Base-by-base conservation (phyloP, 441 rosid genomes). In the Gossypium davidsonii region DNA sequence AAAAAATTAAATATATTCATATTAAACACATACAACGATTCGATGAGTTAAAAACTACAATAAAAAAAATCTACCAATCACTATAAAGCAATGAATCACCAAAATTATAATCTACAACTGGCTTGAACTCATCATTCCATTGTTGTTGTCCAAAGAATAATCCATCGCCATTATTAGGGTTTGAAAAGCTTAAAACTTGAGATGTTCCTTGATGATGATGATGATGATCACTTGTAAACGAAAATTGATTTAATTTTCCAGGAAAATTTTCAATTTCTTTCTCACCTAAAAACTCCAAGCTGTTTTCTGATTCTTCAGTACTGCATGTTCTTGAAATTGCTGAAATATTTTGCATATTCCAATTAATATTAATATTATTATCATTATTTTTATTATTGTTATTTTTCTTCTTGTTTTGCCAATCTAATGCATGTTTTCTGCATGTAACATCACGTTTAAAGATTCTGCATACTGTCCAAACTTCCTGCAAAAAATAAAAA, bases 381-480 rank as follows among this genome's bases (percentile, higher is more conserved):
- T 28, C 34, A 4, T 28, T 31, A 1, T 68, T 51, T 46, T 20
- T 57, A 56, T 0, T 15, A 20, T 44, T 65, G 46, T 65, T 44
- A 9, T 46, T 65, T 4, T 65, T 66, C 70, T 42, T 57, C 3
- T 21, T 55, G 2, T 55, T 53, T 20, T 17, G 62, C 49, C 51
- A 53, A 17, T 70, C 74, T 25, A 73, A 11, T 31, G 75, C 18
- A 52, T 17, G 39, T 28, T 73, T 82, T 57, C 67, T 82, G 21
- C 73, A 17, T 1, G 82, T 46, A 55, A 31, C 66, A 56, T 76
- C 84, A 48, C 84, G 62, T 72, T 82, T 77, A 51, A 82, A 76
- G 39, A 82, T 76, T 12, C 84, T 62, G 74, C 84, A 82, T 0
- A 82, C 69, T 4, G 84, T 82, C 84, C 84, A 82, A 26, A 82